Percentiles rank a stretch among this genome's conserved stretches.
Evolutionary conservation across 805 yeast species (phyloP).

Genomic region (Lipomyces starkeyi): DNA sequence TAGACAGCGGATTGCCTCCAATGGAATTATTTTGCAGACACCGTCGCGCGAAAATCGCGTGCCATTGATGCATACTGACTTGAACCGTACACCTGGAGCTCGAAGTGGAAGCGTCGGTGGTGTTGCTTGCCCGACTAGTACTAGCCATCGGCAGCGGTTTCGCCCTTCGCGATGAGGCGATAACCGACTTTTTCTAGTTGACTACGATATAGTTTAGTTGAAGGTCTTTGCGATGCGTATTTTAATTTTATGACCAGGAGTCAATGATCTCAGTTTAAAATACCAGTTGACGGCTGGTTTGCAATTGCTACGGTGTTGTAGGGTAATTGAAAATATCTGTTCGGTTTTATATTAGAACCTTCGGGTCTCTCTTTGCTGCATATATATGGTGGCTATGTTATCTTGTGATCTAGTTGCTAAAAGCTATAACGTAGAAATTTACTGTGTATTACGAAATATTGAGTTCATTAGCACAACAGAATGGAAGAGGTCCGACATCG

Average conservation of each 20-base stretch:
- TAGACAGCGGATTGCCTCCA: slow-evolving; percentile 1
- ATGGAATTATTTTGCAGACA: not conserved
- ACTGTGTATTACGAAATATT: too few species aligned
- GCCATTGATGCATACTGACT: slow-evolving; percentile 1
- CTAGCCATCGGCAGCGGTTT: not conserved
- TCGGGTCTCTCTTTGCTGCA: too few species aligned
- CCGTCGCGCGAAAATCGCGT: not conserved
- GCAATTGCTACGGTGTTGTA: not conserved
- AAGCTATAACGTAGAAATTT: too few species aligned
- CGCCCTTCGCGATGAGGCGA: not conserved
- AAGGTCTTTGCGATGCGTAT: not conserved
- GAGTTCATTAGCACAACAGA: too few species aligned
- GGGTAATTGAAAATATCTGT: not conserved
- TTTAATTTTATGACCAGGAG: not conserved
- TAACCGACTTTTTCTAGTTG: not conserved
- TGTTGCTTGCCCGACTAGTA: not conserved
- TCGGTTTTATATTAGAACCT: too few species aligned
- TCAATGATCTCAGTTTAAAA: not conserved
- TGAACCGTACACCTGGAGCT: slow-evolving; percentile 1
- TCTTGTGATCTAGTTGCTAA: too few species aligned
- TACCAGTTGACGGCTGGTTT: not conserved
- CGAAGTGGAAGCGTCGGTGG: not conserved
- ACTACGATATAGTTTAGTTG: not conserved
- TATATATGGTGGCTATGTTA: too few species aligned
- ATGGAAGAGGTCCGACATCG: too few species aligned